Base-by-base conservation (phyloP, 345 rosid genomes). In the Capsella bursapastoris region DNA sequence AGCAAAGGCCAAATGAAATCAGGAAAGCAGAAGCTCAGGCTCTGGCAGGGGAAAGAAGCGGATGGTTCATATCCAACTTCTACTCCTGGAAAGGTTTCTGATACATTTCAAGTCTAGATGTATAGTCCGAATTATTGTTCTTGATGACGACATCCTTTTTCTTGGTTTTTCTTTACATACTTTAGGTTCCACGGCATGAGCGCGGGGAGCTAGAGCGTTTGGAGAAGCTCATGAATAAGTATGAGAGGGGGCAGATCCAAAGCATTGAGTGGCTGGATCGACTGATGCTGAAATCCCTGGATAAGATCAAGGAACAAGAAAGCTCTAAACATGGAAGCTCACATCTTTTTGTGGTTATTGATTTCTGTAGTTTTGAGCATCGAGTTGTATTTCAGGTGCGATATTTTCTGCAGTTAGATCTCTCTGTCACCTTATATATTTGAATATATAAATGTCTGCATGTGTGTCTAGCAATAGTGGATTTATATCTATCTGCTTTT, bases 11-110 rank as follows among this genome's bases (percentile, higher is more conserved):
- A 95, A 74, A 90, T 95, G 65, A 95, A 92, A 82, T 90, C 97
- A 0, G 99, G 97, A 70, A 92, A 92, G 75, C 97, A 90, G 81
- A 95, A 95, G 81, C 97, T 95, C 63, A 90, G 96, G 81, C 93
- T 95, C 35, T 90, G 97, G 93, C 87, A 70, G 52, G 96, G 90
- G 73, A 92, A 86, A 75, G 89, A 89, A 81, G 99, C 97, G 1
- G 97, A 92, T 81, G 99, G 99, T 49, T 88, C 97, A 53, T 83
- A 77, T 79, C 93, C 92, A 4, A 85, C 96, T 51, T 65, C 85
- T 72, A 95, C 99, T 52, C 97, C 92, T 34, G 99, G 99, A 85
- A 95, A 95, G 99, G 99, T 94, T 88, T 53, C 53, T 62, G 40
- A 45, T 81, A 10, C n/a, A 70, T 52, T 31, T 65, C 58, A n/a